Evolutionary conservation across 2,329 filamentous ascomycete genomes (phyloP), one percentile per base, ranked within the genome.

Genomic region (Cladosporium sp.): DNA sequence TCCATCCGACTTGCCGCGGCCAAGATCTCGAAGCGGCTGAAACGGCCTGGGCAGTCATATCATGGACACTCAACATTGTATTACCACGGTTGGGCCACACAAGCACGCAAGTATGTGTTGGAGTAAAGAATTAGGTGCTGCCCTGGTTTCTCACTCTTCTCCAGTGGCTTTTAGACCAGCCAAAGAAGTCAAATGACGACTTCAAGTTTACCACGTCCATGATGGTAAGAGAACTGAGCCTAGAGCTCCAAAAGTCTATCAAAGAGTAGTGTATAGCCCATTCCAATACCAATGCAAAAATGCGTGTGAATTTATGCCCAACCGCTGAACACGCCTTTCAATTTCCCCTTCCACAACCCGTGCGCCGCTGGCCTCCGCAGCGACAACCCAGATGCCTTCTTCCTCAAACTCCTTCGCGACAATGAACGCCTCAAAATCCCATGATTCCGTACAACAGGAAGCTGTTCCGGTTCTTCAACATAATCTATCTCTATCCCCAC

Each of bases 331-430:
- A 63, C 11, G 35, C 61, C 61, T 26, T 56, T 46, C 33, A 52
- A 28, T 7, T 63, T 63, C 5, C 26, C 61, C 21, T 63, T 63
- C 61, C 61, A 63, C 18, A 21, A 10, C 11, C 28, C 52, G 11
- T 23, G 12, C 7, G 35, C 16, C 1, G 23, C 10, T 4, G 31
- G 21, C 26, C 26, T 46, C 8, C 56, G 49, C 26, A n/a, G 12
- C 8, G 46, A 46, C 35, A 40, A 28, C 3, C 61, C 50, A 40
- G 33, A 29, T 16, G 50, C 50, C 23, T 31, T 55, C 26, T 16
- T 23, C 23, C 35, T 40, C 50, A 63, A 31, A 37, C 49, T 55
- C 50, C 50, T 26, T 12, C 35, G 21, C 5, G 37, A 55, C 33
- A 46, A 21, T 21, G 61, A 55, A 40, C 49, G 60, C 35, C n/a